phyloP scores from a whole-genome alignment of 2,329 filamentous ascomycete genomes.

The Alternaria viburni region DNA sequence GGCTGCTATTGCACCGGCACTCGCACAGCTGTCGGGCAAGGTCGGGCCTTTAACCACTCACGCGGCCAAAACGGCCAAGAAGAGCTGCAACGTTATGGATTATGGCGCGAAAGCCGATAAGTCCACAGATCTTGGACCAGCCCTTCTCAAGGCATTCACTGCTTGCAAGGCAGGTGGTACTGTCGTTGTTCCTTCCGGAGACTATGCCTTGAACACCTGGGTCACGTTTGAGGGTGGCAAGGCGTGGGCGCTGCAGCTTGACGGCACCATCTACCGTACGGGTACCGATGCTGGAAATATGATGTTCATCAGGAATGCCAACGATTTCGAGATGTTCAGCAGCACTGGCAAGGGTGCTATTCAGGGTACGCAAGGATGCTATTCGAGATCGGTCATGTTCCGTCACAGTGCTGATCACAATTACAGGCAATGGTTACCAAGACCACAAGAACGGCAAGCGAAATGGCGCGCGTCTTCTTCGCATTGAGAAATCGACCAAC shows the following conservation, averaged over 20 bases:
- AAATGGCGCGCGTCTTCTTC: slow-evolving; percentile 54
- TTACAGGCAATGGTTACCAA: slow-evolving; percentile 54
- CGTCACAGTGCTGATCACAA: neutral
- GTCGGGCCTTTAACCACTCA: slow-evolving; percentile 42
- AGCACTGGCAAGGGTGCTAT: slow-evolving; percentile 59
- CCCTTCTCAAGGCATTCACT: slow-evolving; percentile 56
- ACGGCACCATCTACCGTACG: slow-evolving; percentile 61
- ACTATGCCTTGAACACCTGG: slow-evolving; percentile 60
- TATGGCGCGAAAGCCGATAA: slow-evolving; percentile 61
- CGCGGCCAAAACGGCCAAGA: slow-evolving; percentile 53
- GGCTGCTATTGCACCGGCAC: slow-evolving; percentile 22
- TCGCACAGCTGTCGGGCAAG: slow-evolving; percentile 43
- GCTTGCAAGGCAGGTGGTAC: slow-evolving; percentile 60
- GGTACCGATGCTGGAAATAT: slow-evolving; percentile 60
- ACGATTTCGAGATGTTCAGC: slow-evolving; percentile 62
- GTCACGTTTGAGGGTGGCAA: slow-evolving; percentile 56
- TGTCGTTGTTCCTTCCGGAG: slow-evolving; percentile 57
- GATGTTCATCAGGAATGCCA: slow-evolving; percentile 58
- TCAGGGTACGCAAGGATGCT: slow-evolving; percentile 46
- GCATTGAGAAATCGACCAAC: slow-evolving; percentile 53
- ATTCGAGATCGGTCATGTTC: neutral
- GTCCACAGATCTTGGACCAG: slow-evolving; percentile 58
- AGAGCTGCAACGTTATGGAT: slow-evolving; percentile 60
- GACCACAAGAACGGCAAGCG: slow-evolving; percentile 53
- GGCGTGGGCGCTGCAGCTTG: slow-evolving; percentile 59